Base-by-base conservation (phyloP, 805 yeast genomes). In the Yamadazyma akitaensis region DNA sequence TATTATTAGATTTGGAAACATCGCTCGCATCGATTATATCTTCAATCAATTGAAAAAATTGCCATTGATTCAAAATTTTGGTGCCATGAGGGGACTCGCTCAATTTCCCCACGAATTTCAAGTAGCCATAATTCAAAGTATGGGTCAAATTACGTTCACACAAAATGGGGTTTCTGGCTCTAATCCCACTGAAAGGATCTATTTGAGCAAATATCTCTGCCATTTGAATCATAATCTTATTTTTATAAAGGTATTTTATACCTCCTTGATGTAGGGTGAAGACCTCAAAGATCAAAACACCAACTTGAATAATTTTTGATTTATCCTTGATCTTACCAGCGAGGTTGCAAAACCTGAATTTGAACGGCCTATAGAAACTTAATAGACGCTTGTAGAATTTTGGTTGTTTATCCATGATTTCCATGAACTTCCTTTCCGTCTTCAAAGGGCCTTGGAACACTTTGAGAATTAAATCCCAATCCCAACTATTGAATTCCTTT, bases 291-390 rank as follows among this genome's bases (percentile, higher is more conserved):
- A 94, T 73, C 41, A 80, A 85, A 55, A 90, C 80, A 0, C 97
- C 98, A 3, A 86, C 83, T 42, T 72, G 76, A 11, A 87, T 76
- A 53, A 82, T 88, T 50, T 77, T 74, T 21, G 73, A 75, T 19
- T 84, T 75, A 28, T 50, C 41, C 26, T 48, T 78, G 3, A 43
- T 30, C 68, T 39, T 81, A 64, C 24, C 71, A 72, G 55, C 48
- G 9, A 67, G 51, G 21, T 63, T 64, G 40, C 72, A 65, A 63
- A 90, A 92, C 46, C 97, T 71, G 56, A 84, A 81, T 64, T 95
- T 91, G 68, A 91, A 85, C 0, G 99, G 99, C 44, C 98, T 73
- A 61, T 82, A 92, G 61, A 92, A 94, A 1, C 96, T 87, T 55
- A 91, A 63, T 21, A 94, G 62, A 46, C 97, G 69, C 59, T 92